Percentiles rank a stretch among this genome's conserved stretches.
These are phyloP conservation scores for Clausena lansium DNA, from an alignment of 345 rosid species.

Conservation along the genomic window DNA sequence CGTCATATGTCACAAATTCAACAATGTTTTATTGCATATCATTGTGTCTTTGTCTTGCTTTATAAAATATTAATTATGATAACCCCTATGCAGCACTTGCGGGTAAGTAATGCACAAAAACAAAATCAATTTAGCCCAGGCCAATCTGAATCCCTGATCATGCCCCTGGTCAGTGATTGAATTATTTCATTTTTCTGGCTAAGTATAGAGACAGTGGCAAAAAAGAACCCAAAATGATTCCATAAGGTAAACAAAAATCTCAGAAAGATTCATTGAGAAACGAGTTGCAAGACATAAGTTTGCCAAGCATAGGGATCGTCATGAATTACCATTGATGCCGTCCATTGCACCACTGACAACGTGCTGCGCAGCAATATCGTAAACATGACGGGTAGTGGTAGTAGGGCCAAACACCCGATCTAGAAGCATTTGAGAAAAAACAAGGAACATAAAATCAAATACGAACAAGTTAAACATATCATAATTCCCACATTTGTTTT, in stretches of 20 bases:
- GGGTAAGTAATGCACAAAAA: background rate
- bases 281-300: constrained; percentile 3
- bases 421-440: constrained; percentile 26
- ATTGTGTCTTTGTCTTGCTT: background rate
- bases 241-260: constrained; percentile 2
- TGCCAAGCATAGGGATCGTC: constrained; percentile 12
- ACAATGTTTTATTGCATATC: background rate
- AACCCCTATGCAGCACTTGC: background rate
- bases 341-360: constrained; percentile 96
- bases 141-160: background rate
- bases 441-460: constrained; percentile 1
- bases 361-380: constrained; percentile 96
- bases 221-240: background rate
- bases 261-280: constrained; percentile 10
- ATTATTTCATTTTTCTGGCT: background rate
- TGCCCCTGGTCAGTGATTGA: background rate
- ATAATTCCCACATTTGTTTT: background rate
- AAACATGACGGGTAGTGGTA: constrained; percentile 98
- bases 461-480: background rate
- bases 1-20: background rate
- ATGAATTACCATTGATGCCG: constrained; percentile 76
- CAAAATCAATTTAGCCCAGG: background rate
- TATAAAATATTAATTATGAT: background rate
- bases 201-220: background rate
- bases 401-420: constrained; percentile 99